A percentile compares a stretch with the other conserved stretches of the same genome.
phyloP scores from a whole-genome alignment of 257 asterid species.

The Eucommia ulmoides region DNA sequence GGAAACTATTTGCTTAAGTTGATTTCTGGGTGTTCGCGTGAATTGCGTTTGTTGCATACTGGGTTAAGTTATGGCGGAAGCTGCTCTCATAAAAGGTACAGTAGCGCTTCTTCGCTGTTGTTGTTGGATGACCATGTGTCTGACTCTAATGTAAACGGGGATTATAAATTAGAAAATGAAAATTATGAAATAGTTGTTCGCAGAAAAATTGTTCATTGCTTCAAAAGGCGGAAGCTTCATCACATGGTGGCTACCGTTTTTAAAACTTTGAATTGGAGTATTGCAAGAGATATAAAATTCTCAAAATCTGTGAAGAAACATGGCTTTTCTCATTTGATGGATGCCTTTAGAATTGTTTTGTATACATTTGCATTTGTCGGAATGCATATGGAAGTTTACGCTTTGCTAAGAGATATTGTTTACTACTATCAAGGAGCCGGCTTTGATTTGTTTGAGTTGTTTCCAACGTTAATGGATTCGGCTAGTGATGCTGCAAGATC shows the following conservation, averaged over 20 bases:
- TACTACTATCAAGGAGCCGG: conserved; percentile 19
- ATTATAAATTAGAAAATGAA: conserved; percentile 21
- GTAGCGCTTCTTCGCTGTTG: conserved; percentile 24
- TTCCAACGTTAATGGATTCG: conserved; percentile 16
- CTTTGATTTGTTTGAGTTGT: conserved; percentile 27
- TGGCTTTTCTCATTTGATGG: conserved; percentile 28
- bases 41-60: conserved; percentile 15
- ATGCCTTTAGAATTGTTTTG: conserved; percentile 27
- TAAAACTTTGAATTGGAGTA: conserved; percentile 43
- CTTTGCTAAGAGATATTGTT: conserved; percentile 31
- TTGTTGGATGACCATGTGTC: conserved; percentile 18
- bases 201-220: conserved; percentile 7
- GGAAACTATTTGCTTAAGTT: conserved; percentile 16
- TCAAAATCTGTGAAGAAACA: conserved; percentile 24
- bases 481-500: conserved; percentile 17
- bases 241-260: conserved; percentile 37
- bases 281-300: conserved; percentile 26
- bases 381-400: conserved; percentile 34
- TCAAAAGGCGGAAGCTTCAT: conserved; percentile 16
- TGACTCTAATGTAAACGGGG: conserved; percentile 32
- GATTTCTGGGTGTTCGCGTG: conserved; percentile 10
- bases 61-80: conserved; percentile 8
- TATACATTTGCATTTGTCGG: conserved; percentile 36
- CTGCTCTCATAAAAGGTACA: conserved; percentile 19
- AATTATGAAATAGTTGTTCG: conserved; percentile 12